These are phyloP conservation scores for Ceriops zippeliana DNA, from an alignment of 345 rosid species.

Conservation along the genomic window DNA sequence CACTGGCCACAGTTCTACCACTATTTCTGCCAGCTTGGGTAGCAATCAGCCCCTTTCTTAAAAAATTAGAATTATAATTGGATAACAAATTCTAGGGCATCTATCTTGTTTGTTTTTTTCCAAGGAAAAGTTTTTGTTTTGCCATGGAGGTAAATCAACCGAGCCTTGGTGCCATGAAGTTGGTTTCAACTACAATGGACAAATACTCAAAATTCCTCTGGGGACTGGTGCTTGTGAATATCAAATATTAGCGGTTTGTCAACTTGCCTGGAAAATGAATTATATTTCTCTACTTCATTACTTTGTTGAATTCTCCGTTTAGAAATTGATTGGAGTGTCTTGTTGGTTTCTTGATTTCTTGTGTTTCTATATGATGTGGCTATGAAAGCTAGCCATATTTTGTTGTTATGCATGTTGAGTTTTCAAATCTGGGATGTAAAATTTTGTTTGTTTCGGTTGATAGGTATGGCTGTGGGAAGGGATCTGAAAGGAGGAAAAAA, in stretches of 20 bases:
- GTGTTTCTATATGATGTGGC: too few relatives aligned
- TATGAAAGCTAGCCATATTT: too few relatives aligned
- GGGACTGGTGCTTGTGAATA: too few relatives aligned
- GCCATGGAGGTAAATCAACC: not conserved
- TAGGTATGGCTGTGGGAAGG: slow-evolving; percentile 97
- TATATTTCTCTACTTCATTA: too few relatives aligned
- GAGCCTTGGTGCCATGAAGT: not conserved
- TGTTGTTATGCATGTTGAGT: not conserved
- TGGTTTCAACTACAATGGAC: not conserved
- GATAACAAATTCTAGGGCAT: not conserved
- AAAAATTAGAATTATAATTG: slow-evolving; percentile 1
- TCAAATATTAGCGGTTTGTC: too few relatives aligned
- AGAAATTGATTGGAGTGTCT: too few relatives aligned
- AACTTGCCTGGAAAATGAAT: too few relatives aligned
- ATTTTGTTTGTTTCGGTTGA: slow-evolving; percentile 12
- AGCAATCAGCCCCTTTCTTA: slow-evolving; percentile 17
- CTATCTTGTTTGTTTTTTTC: not conserved
- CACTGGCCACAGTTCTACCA: slow-evolving; percentile 91
- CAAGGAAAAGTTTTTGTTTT: not conserved
- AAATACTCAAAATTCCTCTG: not conserved
- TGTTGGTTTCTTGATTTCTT: not conserved
- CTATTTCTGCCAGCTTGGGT: slow-evolving; percentile 95
- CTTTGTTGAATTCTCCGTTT: too few relatives aligned
- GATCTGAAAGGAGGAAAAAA: slow-evolving; percentile 77
- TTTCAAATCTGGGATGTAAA: slow-evolving; percentile 2